Base-by-base conservation (phyloP, 169 alveolate species). In the Eimeria mitis region DNA sequence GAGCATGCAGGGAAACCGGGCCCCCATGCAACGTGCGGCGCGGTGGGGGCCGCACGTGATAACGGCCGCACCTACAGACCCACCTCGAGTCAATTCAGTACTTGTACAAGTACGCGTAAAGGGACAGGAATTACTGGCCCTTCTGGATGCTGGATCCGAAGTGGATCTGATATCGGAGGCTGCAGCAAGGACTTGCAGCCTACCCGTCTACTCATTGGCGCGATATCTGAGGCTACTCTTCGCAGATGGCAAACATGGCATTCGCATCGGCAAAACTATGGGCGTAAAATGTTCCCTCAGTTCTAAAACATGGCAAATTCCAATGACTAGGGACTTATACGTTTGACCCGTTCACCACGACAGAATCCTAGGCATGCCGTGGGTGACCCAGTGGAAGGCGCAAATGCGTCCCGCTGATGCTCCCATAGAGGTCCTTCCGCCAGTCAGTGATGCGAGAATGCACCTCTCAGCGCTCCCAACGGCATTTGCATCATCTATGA, bases 341-440 rank as follows among this genome's bases (percentile, higher is more conserved):
- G 79, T 70, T n/a, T 4, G 79, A 70, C 37, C 79, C 3, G 47
- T 34, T 14, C 79, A 70, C 37, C 47, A 70, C 47, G 79, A 70
- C 44, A 37, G 7, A 28, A n/a, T 25, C 79, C 79, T 70, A 70
- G 44, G 44, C 44, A 16, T 70, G 79, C 79, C 79, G 23, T n/a
- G 79, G 49, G 79, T 19, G 40, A 37, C 79, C 79, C 79, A 70
- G 47, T 37, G 79, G 79, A 70, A 21, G 14, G 79, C 79, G 44
- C 79, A 16, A 1, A 14, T 9, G 79, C 49, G 44, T 2, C 79
- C 44, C 40, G 44, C 79, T 11, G 49, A 34, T n/a, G 49, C 6
- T 23, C 4, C 79, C 25, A 28, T 70, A 1, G 47, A 37, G 79
- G 79, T 16, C 47, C 8, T 2, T 9, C 44, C 21, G 37, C 79